Evolutionary conservation across 371 early-diverging fungal species (phyloP).

Genomic region (Haplosporangium sp.): DNA sequence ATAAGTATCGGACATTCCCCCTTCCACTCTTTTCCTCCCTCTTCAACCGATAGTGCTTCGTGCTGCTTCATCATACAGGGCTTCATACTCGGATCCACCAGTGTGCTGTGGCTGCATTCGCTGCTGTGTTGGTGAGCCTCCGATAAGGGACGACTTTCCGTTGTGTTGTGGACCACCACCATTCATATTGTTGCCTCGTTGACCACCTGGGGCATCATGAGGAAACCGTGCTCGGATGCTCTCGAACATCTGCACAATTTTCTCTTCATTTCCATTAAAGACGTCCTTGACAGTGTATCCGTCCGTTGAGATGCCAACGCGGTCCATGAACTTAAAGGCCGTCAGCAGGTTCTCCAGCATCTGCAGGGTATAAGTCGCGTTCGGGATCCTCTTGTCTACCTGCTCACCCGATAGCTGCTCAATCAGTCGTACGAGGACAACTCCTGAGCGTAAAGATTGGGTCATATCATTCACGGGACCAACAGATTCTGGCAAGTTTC

Average conservation of each 20-base stretch:
- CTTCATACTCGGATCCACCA: conserved; percentile 53
- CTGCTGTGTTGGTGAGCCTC: background rate
- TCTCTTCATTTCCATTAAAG: conserved; percentile 64
- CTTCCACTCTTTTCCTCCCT: background rate
- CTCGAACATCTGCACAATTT: conserved; percentile 65
- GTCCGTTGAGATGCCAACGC: conserved; percentile 61
- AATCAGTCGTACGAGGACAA: conserved; percentile 61
- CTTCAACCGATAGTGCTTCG: conserved; percentile 43
- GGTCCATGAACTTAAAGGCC: conserved; percentile 68
- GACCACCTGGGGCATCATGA: conserved; percentile 13
- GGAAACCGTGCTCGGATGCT: conserved; percentile 54
- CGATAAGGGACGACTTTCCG: conserved; percentile 15
- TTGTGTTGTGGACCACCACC: conserved; percentile 6
- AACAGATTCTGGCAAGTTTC: conserved; percentile 54
- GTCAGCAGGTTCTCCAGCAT: conserved; percentile 63
- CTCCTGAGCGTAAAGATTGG: conserved; percentile 61
- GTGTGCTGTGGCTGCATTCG: conserved; percentile 28
- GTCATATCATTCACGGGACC: conserved; percentile 58
- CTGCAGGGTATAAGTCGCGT: conserved; percentile 44
- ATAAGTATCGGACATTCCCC: background rate
- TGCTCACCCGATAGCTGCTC: conserved; percentile 63
- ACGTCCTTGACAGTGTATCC: conserved; percentile 66
- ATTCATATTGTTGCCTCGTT: conserved; percentile 2
- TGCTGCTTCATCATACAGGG: conserved; percentile 49
- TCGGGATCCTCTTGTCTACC: conserved; percentile 52